Percentiles rank a stretch among this genome's conserved stretches.
These are phyloP conservation scores for Xylariaceae sp. DNA, from an alignment of 2,329 filamentous ascomycete species.

Conservation along the genomic window DNA sequence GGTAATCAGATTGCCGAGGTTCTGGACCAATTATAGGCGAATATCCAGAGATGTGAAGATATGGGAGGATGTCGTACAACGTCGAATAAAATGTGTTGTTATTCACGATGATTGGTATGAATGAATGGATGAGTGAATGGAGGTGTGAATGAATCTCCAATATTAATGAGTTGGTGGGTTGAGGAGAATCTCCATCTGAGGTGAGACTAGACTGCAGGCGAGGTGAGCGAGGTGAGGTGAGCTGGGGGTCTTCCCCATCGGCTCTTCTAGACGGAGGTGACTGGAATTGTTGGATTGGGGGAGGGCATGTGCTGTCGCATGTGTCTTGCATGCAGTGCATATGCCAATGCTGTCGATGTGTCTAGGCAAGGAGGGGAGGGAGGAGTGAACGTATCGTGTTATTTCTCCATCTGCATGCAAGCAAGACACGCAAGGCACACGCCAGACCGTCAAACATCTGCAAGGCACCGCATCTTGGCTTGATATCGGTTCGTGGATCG, in stretches of 20 bases:
- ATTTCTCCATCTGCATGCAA: neutral
- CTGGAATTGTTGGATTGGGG: neutral
- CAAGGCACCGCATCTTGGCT: neutral
- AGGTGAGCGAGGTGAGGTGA: no score
- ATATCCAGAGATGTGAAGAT: conserved; percentile 8
- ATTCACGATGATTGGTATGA: neutral
- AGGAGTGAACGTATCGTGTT: neutral
- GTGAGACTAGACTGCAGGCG: no score
- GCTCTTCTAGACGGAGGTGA: neutral
- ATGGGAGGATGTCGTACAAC: neutral
- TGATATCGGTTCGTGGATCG: neutral
- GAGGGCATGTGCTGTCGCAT: neutral
- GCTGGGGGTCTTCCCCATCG: neutral
- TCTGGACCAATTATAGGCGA: conserved; percentile 6
- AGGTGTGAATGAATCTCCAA: no score
- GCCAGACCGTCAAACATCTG: neutral
- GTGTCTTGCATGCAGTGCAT: neutral
- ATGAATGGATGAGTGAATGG: no score
- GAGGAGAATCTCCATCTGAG: no score
- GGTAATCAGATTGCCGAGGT: conserved; percentile 6
- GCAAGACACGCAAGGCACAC: neutral
- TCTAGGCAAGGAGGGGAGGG: neutral
- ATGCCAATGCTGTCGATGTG: neutral
- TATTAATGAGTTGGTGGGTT: no score
- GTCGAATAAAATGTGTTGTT: neutral